phyloP scores from a whole-genome alignment of 352 stramenopile species.

The Pythium sp. region DNA sequence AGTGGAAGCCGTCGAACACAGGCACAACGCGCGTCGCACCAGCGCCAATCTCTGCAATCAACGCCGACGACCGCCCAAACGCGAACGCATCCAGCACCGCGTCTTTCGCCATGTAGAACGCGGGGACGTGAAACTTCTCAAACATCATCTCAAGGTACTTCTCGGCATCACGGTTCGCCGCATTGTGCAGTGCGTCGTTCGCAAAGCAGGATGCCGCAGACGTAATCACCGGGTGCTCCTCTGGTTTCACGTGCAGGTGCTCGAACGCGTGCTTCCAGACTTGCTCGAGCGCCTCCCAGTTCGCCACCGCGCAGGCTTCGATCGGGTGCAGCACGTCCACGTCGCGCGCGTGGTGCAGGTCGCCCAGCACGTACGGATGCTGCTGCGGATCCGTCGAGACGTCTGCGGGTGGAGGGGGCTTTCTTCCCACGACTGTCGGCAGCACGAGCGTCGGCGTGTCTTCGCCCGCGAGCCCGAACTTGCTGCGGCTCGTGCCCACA shows the following conservation, averaged over 20 bases:
- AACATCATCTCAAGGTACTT: conserved; percentile 92
- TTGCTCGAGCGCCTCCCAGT: conserved; percentile 88
- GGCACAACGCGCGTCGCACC: conserved; percentile 84
- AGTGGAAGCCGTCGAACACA: conserved; percentile 89
- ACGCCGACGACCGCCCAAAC: conserved; percentile 80
- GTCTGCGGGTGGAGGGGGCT: conserved; percentile 10
- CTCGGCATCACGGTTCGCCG: conserved; percentile 52
- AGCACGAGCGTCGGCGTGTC: conserved; percentile 91
- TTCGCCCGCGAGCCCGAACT: conserved; percentile 95
- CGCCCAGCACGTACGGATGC: conserved; percentile 37
- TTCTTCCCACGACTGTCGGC: conserved; percentile 62
- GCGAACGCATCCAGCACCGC: conserved; percentile 90
- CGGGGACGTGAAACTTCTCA: conserved; percentile 87
- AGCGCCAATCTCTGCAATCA: conserved; percentile 89
- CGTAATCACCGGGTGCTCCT: conserved; percentile 76
- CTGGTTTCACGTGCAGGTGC: conserved; percentile 59
- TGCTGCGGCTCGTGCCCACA: conserved; percentile 87
- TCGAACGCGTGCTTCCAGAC: conserved; percentile 80
- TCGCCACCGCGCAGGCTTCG: conserved; percentile 51
- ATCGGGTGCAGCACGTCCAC: conserved; percentile 59
- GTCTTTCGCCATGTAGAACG: conserved; percentile 90
- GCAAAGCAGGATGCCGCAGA: conserved; percentile 72
- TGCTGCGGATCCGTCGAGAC: background rate
- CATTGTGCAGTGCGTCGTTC: conserved; percentile 61
- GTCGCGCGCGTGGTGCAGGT: conserved; percentile 55